A percentile compares a stretch with the other conserved stretches of the same genome.
phyloP scores from a whole-genome alignment of 2,329 filamentous ascomycete genomes.

The Diplocarpon mali region DNA sequence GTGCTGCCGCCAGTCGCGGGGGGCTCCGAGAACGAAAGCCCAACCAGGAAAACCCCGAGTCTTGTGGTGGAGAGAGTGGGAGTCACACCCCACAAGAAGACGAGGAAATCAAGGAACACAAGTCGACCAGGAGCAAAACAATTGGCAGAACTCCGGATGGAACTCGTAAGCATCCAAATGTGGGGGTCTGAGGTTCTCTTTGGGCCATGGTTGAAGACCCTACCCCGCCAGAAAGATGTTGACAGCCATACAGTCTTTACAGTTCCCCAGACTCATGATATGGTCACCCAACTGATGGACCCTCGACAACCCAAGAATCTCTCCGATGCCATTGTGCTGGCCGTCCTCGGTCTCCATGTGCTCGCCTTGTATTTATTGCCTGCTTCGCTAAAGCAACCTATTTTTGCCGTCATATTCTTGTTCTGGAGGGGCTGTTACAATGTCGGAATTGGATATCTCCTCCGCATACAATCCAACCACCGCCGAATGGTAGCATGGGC shows the following conservation, averaged over 20 bases:
- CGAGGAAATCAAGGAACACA: slow-evolving; percentile 35
- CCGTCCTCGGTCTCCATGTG: slow-evolving; percentile 66
- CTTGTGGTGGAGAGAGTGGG: slow-evolving; percentile 8
- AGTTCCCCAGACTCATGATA: slow-evolving; percentile 93
- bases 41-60: slow-evolving; percentile 5
- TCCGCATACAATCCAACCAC: slow-evolving; percentile 84
- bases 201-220: not conserved
- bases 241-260: slow-evolving; percentile 60
- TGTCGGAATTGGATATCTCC: slow-evolving; percentile 79
- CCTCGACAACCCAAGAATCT: slow-evolving; percentile 92
- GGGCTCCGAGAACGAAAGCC: slow-evolving; percentile 22
- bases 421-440: slow-evolving; percentile 94
- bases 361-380: slow-evolving; percentile 65
- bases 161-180: slow-evolving; percentile 51
- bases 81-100: slow-evolving; percentile 9
- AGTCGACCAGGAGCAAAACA: slow-evolving; percentile 47
- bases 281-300: slow-evolving; percentile 95
- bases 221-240: not conserved
- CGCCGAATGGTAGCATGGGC: slow-evolving; percentile 81
- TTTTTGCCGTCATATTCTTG: slow-evolving; percentile 75
- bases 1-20: not conserved
- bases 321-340: slow-evolving; percentile 71
- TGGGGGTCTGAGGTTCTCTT: not conserved
- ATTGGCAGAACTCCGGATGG: slow-evolving; percentile 87
- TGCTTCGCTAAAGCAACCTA: slow-evolving; percentile 53